These are phyloP conservation scores for Solanum paucissectum DNA, from an alignment of 257 asterid genomes.

Conservation along the genomic window DNA sequence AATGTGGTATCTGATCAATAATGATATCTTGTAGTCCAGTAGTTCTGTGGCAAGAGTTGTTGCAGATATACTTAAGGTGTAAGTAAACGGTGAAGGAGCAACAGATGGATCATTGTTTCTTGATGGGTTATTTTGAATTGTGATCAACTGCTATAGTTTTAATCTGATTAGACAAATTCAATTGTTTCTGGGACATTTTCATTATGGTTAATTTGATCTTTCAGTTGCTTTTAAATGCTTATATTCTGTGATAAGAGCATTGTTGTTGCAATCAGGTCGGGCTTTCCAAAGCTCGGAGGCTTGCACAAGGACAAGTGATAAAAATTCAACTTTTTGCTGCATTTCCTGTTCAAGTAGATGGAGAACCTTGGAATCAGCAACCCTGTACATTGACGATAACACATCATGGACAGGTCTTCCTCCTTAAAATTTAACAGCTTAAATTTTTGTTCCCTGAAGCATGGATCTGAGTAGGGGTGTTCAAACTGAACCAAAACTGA, in stretches of 20 bases:
- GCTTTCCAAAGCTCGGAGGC: constrained; percentile 84
- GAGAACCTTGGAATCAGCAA: constrained; percentile 95
- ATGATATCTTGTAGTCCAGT: neutral
- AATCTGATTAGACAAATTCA: neutral
- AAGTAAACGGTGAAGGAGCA: neutral
- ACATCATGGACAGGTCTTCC: constrained; percentile 86
- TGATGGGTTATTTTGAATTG: neutral
- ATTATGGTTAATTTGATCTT: neutral
- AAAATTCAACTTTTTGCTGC: constrained; percentile 85
- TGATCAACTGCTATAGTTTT: neutral
- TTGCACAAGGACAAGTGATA: constrained; percentile 87
- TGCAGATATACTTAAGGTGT: neutral
- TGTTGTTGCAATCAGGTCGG: constrained; percentile 57
- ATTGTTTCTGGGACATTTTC: neutral
- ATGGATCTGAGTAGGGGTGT: neutral
- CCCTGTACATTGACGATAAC: constrained; percentile 75
- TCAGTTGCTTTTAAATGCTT: neutral
- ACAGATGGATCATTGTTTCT: neutral
- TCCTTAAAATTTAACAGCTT: neutral
- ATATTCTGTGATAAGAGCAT: neutral
- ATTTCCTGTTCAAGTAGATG: constrained; percentile 92
- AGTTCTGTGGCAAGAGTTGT: neutral
- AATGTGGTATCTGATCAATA: neutral
- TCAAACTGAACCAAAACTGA: neutral
- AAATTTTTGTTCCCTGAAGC: neutral